Percentiles rank a stretch among this genome's conserved stretches.
These are phyloP conservation scores for Candida michaelii DNA, from an alignment of 805 yeast species.

Conservation along the genomic window DNA sequence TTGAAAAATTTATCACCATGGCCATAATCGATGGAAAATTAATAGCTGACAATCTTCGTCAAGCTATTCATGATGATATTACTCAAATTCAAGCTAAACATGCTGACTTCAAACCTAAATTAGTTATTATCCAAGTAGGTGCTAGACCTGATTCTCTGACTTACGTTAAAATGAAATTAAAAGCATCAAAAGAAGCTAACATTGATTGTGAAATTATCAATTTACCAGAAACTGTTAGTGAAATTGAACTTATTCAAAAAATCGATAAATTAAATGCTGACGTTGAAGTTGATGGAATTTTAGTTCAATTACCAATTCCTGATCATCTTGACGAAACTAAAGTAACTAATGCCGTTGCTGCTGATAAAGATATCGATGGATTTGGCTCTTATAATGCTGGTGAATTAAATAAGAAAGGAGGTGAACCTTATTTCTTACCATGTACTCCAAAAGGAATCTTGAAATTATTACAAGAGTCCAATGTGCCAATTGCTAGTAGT, in stretches of 20 bases:
- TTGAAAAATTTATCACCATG: slow-evolving; percentile 6
- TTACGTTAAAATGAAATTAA: slow-evolving; percentile 76
- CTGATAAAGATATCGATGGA: slow-evolving; percentile 80
- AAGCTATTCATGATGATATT: slow-evolving; percentile 41
- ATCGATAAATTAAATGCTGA: slow-evolving; percentile 60
- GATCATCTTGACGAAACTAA: slow-evolving; percentile 53
- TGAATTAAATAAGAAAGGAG: slow-evolving; percentile 71
- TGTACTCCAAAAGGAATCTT: slow-evolving; percentile 85
- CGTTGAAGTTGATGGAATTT: slow-evolving; percentile 63
- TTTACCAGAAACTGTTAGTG: slow-evolving; percentile 55
- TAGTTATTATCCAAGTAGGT: slow-evolving; percentile 77
- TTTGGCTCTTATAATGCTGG: slow-evolving; percentile 78
- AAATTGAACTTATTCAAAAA: slow-evolving; percentile 53
- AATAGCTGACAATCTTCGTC: slow-evolving; percentile 41
- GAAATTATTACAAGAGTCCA: slow-evolving; percentile 57
- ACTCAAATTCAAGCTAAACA: slow-evolving; percentile 39
- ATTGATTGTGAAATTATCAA: slow-evolving; percentile 61
- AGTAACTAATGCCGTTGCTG: slow-evolving; percentile 64
- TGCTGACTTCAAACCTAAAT: slow-evolving; percentile 60
- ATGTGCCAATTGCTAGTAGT: slow-evolving; percentile 58
- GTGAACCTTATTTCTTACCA: slow-evolving; percentile 69
- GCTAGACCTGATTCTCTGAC: slow-evolving; percentile 76
- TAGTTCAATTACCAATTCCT: slow-evolving; percentile 77
- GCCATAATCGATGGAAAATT: slow-evolving; percentile 44
- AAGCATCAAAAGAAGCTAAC: slow-evolving; percentile 72